Evolutionary conservation across 2,329 filamentous ascomycete genomes (phyloP).

Genomic region (Claviceps paspali): DNA sequence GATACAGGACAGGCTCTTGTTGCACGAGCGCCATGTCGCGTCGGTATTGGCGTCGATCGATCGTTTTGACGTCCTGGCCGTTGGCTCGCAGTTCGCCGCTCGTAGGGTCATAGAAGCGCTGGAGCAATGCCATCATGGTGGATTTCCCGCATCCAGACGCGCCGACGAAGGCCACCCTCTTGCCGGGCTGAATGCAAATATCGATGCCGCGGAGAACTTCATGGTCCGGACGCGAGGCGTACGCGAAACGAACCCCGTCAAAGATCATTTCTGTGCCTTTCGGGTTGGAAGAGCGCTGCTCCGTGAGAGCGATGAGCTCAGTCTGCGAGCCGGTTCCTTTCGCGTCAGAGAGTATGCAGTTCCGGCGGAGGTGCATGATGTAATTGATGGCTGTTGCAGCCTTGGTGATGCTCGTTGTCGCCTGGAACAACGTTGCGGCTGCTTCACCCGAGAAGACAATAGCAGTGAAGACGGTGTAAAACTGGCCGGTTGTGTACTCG

Average conservation of each 20-base stretch:
- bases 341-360: slow-evolving; percentile 16
- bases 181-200: slow-evolving; percentile 26
- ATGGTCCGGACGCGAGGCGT: slow-evolving; percentile 27
- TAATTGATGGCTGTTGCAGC: slow-evolving; percentile 32
- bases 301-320: background rate
- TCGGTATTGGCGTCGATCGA: slow-evolving; percentile 18
- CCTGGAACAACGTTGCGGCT: slow-evolving; percentile 27
- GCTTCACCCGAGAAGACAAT: slow-evolving; percentile 31
- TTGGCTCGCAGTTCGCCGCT: slow-evolving; percentile 16
- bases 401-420: slow-evolving; percentile 35
- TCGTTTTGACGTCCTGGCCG: slow-evolving; percentile 14
- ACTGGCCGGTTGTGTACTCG: slow-evolving; percentile 31
- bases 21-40: slow-evolving; percentile 24
- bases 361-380: slow-evolving; percentile 25
- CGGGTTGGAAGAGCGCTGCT: background rate
- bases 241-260: slow-evolving; percentile 39
- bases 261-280: slow-evolving; percentile 29
- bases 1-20: slow-evolving; percentile 26
- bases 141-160: slow-evolving; percentile 45
- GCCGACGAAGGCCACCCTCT: slow-evolving; percentile 40
- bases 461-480: slow-evolving; percentile 36
- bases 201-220: slow-evolving; percentile 24
- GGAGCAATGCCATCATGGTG: slow-evolving; percentile 38
- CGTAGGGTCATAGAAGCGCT: slow-evolving; percentile 27
- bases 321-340: slow-evolving; percentile 7